Conservation (phyloP, 176 grass and related monocot species). For the Zoysia pacifica region DNA sequence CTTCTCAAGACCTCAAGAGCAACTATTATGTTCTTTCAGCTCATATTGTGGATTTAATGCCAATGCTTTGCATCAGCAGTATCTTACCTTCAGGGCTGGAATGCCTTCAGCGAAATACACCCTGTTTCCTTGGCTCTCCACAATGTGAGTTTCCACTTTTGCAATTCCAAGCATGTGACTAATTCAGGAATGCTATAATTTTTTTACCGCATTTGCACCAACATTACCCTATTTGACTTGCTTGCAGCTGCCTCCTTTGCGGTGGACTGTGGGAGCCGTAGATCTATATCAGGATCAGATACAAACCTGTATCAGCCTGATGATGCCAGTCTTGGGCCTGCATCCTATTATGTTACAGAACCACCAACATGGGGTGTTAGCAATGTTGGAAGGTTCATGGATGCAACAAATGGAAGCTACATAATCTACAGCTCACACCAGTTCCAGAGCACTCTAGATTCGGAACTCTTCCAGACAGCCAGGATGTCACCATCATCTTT, state of each 20-base stretch:
- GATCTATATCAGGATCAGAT: conserved; percentile 58
- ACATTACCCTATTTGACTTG: conserved; percentile 13
- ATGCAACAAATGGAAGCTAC: conserved; percentile 39
- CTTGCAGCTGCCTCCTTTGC: conserved; percentile 38
- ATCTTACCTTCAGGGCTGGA: conserved; percentile 48
- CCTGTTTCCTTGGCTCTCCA: conserved; percentile 68
- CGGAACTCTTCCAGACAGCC: conserved; percentile 69
- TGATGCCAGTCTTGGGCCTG: conserved; percentile 32
- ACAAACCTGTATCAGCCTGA: conserved; percentile 55
- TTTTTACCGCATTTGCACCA: neutral
- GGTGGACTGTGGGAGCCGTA: conserved; percentile 59
- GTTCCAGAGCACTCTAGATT: conserved; percentile 67
- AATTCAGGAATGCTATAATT: conserved; percentile 5
- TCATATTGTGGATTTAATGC: neutral
- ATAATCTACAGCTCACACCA: conserved; percentile 45
- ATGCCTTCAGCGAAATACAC: conserved; percentile 76
- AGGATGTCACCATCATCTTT: conserved; percentile 84
- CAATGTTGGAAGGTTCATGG: conserved; percentile 61
- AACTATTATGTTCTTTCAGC: neutral
- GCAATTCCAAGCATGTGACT: neutral
- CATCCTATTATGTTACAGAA: conserved; percentile 61
- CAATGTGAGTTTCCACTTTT: conserved; percentile 49
- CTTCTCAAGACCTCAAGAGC: neutral
- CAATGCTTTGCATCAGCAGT: conserved; percentile 31
- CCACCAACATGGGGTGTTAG: conserved; percentile 69